Evolutionary conservation across 768 basidiomycete species (phyloP).

Genomic region (Russula foetens): DNA sequence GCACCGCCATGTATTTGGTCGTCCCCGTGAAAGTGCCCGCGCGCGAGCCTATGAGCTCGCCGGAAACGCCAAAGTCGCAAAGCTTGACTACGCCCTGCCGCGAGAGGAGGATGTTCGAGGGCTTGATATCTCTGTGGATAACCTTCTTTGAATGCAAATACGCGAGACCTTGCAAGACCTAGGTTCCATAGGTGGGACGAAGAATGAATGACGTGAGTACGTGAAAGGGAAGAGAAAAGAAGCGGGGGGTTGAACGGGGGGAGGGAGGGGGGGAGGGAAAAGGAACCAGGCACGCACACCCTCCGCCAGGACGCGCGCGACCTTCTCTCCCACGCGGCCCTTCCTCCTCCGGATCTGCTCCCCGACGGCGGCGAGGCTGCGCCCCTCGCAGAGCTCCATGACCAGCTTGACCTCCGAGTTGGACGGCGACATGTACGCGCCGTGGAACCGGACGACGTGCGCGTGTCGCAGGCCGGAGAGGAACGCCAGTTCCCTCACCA

Average conservation of each 20-base stretch:
- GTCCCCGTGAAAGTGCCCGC: conserved; percentile 93
- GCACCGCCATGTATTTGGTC: conserved; percentile 91
- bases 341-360: conserved; percentile 65
- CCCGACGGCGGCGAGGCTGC: conserved; percentile 76
- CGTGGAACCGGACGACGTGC: conserved; percentile 82
- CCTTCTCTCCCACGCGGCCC: conserved; percentile 68
- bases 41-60: conserved; percentile 75
- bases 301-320: conserved; percentile 80
- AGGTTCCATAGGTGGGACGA: too few species aligned
- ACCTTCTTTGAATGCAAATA: conserved; percentile 83
- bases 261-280: not conserved
- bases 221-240: not conserved
- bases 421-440: conserved; percentile 74
- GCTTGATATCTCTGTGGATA: conserved; percentile 89
- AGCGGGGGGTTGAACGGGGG: too few species aligned
- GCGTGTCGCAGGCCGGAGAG: conserved; percentile 68
- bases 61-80: conserved; percentile 90
- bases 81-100: conserved; percentile 81
- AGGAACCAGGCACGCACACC: conserved; percentile 45
- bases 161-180: conserved; percentile 76
- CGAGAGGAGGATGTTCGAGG: conserved; percentile 79
- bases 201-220: too few species aligned
- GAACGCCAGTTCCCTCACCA: conserved; percentile 80
- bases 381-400: conserved; percentile 79
- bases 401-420: conserved; percentile 84